Conservation (phyloP, 2,329 filamentous ascomycete species). For the Macrophomina tecta region DNA sequence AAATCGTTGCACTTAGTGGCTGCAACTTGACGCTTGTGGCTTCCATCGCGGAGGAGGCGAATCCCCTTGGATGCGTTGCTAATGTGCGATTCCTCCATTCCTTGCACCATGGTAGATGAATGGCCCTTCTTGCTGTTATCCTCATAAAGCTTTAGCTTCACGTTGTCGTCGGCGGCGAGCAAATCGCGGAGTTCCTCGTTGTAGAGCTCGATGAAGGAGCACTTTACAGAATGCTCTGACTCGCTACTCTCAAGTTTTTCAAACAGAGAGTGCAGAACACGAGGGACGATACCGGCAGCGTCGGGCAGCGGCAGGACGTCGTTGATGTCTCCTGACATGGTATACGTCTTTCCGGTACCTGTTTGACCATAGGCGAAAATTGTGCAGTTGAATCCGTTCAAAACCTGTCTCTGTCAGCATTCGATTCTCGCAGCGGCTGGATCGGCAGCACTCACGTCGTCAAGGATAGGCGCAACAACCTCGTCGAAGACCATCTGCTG, state of each 20-base stretch:
- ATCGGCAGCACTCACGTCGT: conserved; percentile 69
- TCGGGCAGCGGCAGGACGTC: conserved; percentile 90
- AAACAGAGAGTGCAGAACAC: conserved; percentile 87
- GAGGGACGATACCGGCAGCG: conserved; percentile 91
- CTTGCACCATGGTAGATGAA: conserved; percentile 85
- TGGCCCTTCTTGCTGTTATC: conserved; percentile 87
- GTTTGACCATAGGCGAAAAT: conserved; percentile 99
- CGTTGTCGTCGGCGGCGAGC: conserved; percentile 77
- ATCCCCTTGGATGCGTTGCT: conserved; percentile 84
- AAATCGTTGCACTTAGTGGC: conserved; percentile 99
- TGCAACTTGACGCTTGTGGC: conserved; percentile 94
- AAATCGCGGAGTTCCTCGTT: conserved; percentile 96
- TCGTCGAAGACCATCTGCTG: conserved; percentile 95
- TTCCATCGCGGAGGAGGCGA: conserved; percentile 85
- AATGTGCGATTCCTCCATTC: conserved; percentile 97
- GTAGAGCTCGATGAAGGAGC: conserved; percentile 98
- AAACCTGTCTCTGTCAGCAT: conserved; percentile 66
- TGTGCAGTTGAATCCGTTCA: conserved; percentile 94
- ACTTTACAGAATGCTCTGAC: conserved; percentile 90
- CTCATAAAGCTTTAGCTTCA: conserved; percentile 94
- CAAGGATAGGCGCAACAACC: conserved; percentile 88
- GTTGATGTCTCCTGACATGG: conserved; percentile 97
- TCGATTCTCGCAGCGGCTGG: too few relatives aligned
- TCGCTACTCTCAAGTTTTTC: conserved; percentile 76
- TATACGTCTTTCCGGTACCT: conserved; percentile 98